Base-by-base conservation (phyloP, 2,329 filamentous ascomycete species). In the Dactylellina parvicollis region DNA sequence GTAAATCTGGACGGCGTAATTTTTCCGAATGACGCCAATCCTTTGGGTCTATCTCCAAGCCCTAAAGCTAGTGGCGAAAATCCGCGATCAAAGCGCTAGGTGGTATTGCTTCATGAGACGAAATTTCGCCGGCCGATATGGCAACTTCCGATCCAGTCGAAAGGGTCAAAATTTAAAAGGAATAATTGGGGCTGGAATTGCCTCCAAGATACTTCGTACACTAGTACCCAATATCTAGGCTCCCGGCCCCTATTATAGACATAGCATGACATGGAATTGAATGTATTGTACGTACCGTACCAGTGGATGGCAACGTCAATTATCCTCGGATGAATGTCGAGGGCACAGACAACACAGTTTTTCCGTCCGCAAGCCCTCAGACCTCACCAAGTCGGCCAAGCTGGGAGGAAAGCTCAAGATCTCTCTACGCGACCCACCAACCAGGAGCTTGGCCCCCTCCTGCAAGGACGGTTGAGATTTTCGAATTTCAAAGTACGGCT, bases 11-110 rank as follows among this genome's bases (percentile, higher is more conserved):
- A n/a, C 61, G 50, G 52, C 42, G 47, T 59, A 67, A 67, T 67
- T 67, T 52, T 59, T 59, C 62, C 62, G 62, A 65, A 67, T 59
- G 62, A 52, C 42, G 52, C 62, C 42, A 55, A 46, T n/a, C n/a
- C 4, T 38, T 22, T 24, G 8, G 42, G 7, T 18, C 7, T 40
- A 16, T 40, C 36, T 7, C 7, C 16, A 14, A 40, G 24, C 42
- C 20, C n/a, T 7, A 20, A 24, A 9, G 16, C 20, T 59, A 46
- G 26, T 28, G 34, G 62, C 36, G 34, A 49, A 42, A 66, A 52
- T 50, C 34, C 28, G 61, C 26, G 54, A 66, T 50, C 61, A 67
- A 59, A 67, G 52, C 24, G 54, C 47, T 10, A 54, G 16, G 52
- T 42, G 32, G 32, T 20, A 32, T n/a, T 57, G 24, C 2, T 10